phyloP scores from a whole-genome alignment of 2,329 filamentous ascomycete species.

The Neofusicoccum laricinum region DNA sequence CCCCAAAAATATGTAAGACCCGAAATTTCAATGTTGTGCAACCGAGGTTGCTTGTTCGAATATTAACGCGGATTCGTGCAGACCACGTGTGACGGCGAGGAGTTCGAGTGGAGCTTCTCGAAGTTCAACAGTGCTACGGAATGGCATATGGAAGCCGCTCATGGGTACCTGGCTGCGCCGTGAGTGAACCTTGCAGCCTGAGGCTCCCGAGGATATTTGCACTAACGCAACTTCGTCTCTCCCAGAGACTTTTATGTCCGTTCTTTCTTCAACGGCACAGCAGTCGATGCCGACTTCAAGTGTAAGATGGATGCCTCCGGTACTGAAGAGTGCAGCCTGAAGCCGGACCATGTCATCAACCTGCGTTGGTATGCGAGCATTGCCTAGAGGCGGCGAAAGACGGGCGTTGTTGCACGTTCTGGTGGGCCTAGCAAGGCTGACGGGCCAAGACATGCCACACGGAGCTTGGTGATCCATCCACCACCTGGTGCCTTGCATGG shows the following conservation, averaged over 20 bases:
- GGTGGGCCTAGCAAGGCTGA: background rate
- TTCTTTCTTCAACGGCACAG: background rate
- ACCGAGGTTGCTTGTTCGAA: background rate
- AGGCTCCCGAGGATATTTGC: background rate
- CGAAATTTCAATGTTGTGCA: background rate
- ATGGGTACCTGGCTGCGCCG: background rate
- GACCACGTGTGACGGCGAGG: background rate
- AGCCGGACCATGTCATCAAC: background rate
- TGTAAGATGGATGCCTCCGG: background rate
- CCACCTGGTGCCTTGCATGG: conserved; percentile 4
- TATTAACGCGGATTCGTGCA: conserved; percentile 5
- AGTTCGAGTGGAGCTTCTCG: conserved; percentile 1
- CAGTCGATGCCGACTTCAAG: background rate
- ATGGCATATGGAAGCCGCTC: background rate
- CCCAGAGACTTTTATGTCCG: background rate
- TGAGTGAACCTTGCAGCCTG: background rate
- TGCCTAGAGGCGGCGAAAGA: background rate
- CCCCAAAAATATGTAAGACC: background rate
- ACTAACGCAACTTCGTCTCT: background rate
- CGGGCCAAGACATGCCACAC: conserved; percentile 1
- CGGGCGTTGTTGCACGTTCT: background rate
- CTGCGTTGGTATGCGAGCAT: background rate
- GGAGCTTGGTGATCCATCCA: conserved; percentile 10
- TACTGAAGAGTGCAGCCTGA: background rate
- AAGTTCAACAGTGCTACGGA: conserved; percentile 2